These are phyloP conservation scores for Gossypium australe DNA, from an alignment of 345 rosid genomes.

Conservation along the genomic window DNA sequence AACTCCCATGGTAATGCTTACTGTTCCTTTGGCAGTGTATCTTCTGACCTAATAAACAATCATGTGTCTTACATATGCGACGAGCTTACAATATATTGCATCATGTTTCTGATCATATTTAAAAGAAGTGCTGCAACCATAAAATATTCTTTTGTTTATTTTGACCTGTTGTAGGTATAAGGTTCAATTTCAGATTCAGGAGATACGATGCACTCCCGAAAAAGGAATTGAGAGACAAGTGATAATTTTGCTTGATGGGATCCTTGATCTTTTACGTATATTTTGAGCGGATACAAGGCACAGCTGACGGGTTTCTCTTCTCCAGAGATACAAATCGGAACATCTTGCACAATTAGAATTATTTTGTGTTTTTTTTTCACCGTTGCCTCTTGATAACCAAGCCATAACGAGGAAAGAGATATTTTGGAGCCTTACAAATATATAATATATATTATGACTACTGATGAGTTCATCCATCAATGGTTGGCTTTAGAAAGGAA, in stretches of 20 bases:
- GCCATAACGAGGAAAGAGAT: background rate
- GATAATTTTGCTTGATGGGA: constrained; percentile 1
- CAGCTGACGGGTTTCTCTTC: background rate
- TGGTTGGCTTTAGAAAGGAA: background rate
- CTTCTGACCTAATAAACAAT: background rate
- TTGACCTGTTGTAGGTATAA: constrained; percentile 43
- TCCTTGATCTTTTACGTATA: background rate
- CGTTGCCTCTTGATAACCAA: background rate
- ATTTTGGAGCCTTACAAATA: background rate
- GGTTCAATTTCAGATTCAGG: constrained; percentile 70
- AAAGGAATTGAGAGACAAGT: constrained; percentile 68
- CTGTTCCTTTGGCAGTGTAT: background rate
- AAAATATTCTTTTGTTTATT: background rate
- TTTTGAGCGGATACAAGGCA: background rate
- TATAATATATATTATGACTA: background rate
- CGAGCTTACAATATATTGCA: background rate
- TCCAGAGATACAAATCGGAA: background rate
- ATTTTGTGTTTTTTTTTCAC: background rate
- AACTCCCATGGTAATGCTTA: constrained; percentile 47
- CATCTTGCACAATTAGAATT: background rate
- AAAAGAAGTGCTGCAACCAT: background rate
- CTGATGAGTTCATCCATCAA: background rate
- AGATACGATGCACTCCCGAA: constrained; percentile 75
- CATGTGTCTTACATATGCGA: background rate
- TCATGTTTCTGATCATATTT: background rate